phyloP scores from a whole-genome alignment of 148 eudicot genomes.

The Talinum fruticosum region DNA sequence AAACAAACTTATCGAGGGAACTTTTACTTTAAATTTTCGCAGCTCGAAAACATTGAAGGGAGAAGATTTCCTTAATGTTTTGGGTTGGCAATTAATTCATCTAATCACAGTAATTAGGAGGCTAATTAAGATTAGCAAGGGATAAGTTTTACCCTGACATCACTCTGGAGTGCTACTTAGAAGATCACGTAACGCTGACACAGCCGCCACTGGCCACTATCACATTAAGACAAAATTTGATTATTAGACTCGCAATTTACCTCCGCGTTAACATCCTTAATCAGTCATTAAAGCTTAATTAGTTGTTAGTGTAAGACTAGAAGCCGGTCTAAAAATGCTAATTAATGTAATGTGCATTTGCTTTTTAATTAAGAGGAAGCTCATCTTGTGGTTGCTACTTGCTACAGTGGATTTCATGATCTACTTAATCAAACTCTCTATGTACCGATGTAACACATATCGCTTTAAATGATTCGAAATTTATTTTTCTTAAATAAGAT shows the following conservation, averaged over 20 bases:
- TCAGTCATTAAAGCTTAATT: not conserved
- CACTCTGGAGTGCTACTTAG: not conserved
- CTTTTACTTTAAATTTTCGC: too few species aligned
- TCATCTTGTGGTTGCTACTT: not conserved
- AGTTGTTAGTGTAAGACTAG: not conserved
- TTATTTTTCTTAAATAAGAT: too few species aligned
- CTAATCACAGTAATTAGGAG: not conserved
- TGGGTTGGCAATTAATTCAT: not conserved
- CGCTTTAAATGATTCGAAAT: too few species aligned
- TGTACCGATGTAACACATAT: too few species aligned
- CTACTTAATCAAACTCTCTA: not conserved
- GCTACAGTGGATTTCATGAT: not conserved
- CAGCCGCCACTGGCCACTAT: constrained; percentile 28
- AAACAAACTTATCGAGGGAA: too few species aligned
- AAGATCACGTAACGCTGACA: constrained; percentile 19
- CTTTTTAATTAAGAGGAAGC: not conserved
- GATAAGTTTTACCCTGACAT: not conserved
- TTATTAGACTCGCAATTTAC: constrained; percentile 2
- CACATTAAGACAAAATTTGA: constrained; percentile 1
- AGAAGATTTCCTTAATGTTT: not conserved
- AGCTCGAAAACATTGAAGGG: not conserved
- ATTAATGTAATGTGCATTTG: not conserved
- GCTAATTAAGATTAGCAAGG: not conserved
- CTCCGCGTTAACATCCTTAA: not conserved
- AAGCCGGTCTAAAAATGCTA: not conserved